Evolutionary conservation across 495 filamentous ascomycete species (phyloP).

Genomic region (Pyronema domesticum): DNA sequence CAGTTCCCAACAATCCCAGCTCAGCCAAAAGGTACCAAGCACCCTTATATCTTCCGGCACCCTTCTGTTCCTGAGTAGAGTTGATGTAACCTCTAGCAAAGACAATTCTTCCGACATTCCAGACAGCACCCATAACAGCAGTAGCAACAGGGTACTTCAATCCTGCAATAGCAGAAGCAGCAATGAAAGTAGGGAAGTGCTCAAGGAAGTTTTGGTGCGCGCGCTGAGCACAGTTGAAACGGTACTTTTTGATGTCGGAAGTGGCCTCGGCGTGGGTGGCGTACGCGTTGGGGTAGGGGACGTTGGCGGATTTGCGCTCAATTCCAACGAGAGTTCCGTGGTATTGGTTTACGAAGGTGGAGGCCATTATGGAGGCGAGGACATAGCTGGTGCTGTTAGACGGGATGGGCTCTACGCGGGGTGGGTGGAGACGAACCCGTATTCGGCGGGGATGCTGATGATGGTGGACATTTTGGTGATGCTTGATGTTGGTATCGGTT

Average conservation of each 20-base stretch:
- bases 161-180: conserved; percentile 26
- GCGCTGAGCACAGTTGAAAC: conserved; percentile 47
- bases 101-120: conserved; percentile 36
- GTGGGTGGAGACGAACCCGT: conserved; percentile 29
- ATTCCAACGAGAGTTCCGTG: conserved; percentile 32
- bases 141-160: conserved; percentile 40
- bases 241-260: conserved; percentile 34
- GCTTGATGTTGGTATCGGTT: too few species aligned
- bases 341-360: conserved; percentile 37
- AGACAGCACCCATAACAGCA: conserved; percentile 35
- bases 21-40: conserved; percentile 27
- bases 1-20: conserved; percentile 31
- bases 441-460: conserved; percentile 33
- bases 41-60: conserved; percentile 32
- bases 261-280: conserved; percentile 40
- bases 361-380: conserved; percentile 41
- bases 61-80: conserved; percentile 29
- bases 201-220: conserved; percentile 57
- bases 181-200: conserved; percentile 41
- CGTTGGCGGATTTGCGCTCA: conserved; percentile 36
- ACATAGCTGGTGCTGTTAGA: conserved; percentile 31
- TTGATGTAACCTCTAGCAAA: conserved; percentile 45
- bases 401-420: background rate
- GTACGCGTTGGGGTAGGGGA: conserved; percentile 49
- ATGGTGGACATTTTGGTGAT: background rate